A percentile compares a stretch with the other conserved stretches of the same genome.
Evolutionary conservation across 768 basidiomycete genomes (phyloP).

Genomic region (Hemileccinum impolitum): DNA sequence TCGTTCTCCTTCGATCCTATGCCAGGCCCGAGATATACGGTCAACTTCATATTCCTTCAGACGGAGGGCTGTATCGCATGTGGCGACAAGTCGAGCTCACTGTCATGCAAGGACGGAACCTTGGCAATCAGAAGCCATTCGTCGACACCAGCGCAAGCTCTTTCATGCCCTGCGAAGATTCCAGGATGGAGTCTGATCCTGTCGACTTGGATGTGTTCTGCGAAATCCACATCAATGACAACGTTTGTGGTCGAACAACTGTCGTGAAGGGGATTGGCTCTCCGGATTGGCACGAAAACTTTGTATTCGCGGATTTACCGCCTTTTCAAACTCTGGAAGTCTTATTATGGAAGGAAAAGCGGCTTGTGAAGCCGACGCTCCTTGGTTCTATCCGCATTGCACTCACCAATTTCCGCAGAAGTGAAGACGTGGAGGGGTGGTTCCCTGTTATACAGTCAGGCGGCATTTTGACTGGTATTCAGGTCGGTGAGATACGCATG

Average conservation of each 20-base stretch:
- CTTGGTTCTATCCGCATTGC: constrained; percentile 65
- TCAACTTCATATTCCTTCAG: constrained; percentile 46
- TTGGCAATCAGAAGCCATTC: constrained; percentile 50
- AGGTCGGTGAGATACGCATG: constrained; percentile 73
- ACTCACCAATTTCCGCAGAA: constrained; percentile 67
- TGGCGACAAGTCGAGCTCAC: constrained; percentile 80
- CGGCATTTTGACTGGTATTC: constrained; percentile 46
- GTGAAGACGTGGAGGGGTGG: constrained; percentile 80
- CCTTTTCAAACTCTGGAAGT: constrained; percentile 72
- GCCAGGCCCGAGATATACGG: constrained; percentile 80
- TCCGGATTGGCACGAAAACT: constrained; percentile 82
- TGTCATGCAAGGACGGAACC: constrained; percentile 69
- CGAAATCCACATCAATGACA: constrained; percentile 70
- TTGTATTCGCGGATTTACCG: constrained; percentile 71
- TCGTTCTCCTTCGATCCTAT: constrained; percentile 76
- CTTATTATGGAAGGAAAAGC: constrained; percentile 68
- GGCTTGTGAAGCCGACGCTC: constrained; percentile 48
- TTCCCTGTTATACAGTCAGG: constrained; percentile 65
- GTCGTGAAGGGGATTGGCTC: constrained; percentile 62
- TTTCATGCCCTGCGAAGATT: constrained; percentile 30
- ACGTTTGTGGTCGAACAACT: constrained; percentile 69
- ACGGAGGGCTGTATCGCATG: constrained; percentile 81
- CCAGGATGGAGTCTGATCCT: constrained; percentile 43
- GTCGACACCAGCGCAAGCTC: constrained; percentile 24
- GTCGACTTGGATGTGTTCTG: constrained; percentile 72